These are phyloP conservation scores for Taphrina sp. DNA, from an alignment of 1,139 yeast species.

Conservation along the genomic window DNA sequence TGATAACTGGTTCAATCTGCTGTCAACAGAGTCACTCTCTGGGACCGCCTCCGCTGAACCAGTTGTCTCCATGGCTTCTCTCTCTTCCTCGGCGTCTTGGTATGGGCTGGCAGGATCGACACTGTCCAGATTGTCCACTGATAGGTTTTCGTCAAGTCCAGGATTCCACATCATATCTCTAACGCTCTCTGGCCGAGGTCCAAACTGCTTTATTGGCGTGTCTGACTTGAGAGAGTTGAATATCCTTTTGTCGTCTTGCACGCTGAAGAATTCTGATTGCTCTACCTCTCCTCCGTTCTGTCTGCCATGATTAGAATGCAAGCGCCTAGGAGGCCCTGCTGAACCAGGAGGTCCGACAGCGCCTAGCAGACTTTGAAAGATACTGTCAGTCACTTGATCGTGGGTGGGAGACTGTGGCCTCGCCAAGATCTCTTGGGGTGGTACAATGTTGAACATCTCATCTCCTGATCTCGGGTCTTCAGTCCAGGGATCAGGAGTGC, in stretches of 20 bases:
- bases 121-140: neutral
- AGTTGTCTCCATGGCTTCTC: too few species aligned
- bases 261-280: neutral
- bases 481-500: constrained; percentile 26
- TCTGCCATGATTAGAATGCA: neutral
- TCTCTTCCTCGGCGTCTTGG: constrained; percentile 23
- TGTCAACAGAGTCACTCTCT: too few species aligned
- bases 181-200: too few species aligned
- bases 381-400: neutral
- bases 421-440: constrained; percentile 28
- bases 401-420: constrained; percentile 28
- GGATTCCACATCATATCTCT: too few species aligned
- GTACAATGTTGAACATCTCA: constrained; percentile 27
- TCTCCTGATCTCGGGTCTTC: constrained; percentile 19
- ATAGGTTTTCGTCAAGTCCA: too few species aligned
- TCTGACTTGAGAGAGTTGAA: neutral
- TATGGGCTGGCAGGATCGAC: constrained; percentile 12
- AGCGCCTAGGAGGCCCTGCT: neutral
- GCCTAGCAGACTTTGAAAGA: constrained; percentile 24
- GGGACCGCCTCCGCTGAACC: too few species aligned
- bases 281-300: neutral
- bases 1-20: too few species aligned
- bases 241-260: neutral
- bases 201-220: too few species aligned
- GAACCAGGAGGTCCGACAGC: neutral